Evolutionary conservation across 2,329 filamentous ascomycete species (phyloP).

Genomic region (Clonostachys solani): DNA sequence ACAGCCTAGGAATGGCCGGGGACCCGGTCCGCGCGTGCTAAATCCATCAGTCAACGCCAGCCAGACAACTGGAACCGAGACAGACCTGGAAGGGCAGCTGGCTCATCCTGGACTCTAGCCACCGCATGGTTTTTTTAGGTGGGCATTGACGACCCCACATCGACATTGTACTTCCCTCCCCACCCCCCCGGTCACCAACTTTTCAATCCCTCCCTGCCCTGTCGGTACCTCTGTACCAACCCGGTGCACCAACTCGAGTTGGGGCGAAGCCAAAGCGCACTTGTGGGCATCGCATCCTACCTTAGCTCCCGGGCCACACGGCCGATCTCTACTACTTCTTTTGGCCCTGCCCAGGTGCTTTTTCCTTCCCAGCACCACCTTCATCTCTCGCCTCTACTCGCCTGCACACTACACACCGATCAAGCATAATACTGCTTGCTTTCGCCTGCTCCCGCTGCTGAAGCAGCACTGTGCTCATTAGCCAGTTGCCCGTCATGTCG

Average conservation of each 20-base stretch:
- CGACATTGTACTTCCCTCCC: neutral
- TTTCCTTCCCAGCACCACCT: neutral
- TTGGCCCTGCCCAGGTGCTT: neutral
- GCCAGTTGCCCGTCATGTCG: constrained; percentile 27
- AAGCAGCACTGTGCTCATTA: constrained; percentile 5
- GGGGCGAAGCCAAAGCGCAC: no score
- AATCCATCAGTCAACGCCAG: neutral
- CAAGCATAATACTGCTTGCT: neutral
- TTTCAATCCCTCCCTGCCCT: neutral
- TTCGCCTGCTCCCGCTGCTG: neutral
- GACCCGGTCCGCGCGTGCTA: neutral
- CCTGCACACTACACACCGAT: neutral
- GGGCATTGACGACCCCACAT: neutral
- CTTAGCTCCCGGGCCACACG: constrained; percentile 4
- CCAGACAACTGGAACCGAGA: constrained; percentile 1
- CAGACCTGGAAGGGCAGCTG: neutral
- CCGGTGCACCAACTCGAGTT: no score
- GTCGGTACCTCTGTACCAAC: no score
- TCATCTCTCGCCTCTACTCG: neutral
- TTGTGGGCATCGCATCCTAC: neutral
- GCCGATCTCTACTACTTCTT: neutral
- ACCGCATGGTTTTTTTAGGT: neutral
- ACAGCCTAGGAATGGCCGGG: neutral
- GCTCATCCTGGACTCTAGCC: neutral
- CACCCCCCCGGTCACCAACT: neutral